These are phyloP conservation scores for Pythium diclinum DNA, from an alignment of 352 stramenopile genomes.

Conservation along the genomic window DNA sequence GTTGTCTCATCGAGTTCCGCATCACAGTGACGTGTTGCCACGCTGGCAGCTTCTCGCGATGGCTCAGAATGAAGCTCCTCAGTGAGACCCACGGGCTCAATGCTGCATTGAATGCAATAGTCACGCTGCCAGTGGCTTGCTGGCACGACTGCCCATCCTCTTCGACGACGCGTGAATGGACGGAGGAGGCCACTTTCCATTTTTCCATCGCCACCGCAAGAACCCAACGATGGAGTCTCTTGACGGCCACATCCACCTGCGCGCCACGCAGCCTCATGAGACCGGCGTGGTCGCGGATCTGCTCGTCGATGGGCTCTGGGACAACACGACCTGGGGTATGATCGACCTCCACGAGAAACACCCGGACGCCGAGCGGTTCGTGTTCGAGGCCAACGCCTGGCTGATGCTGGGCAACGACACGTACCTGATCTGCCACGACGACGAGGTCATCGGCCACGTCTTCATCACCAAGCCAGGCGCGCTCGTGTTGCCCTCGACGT, in stretches of 20 bases:
- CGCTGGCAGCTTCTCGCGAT: too few relatives aligned
- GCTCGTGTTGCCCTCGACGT: neutral
- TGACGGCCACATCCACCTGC: slow-evolving; percentile 13
- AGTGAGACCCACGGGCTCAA: too few relatives aligned
- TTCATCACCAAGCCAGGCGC: slow-evolving; percentile 4
- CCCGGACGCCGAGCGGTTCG: neutral
- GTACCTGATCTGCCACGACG: slow-evolving; percentile 9
- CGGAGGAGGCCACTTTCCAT: too few relatives aligned
- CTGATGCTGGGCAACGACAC: slow-evolving; percentile 5
- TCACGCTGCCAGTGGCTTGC: too few relatives aligned
- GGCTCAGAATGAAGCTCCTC: too few relatives aligned
- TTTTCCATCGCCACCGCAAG: neutral
- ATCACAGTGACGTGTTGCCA: too few relatives aligned
- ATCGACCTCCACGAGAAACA: slow-evolving; percentile 9
- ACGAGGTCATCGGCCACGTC: slow-evolving; percentile 9
- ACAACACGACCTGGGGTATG: slow-evolving; percentile 11
- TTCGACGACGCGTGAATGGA: too few relatives aligned
- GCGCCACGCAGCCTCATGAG: slow-evolving; percentile 16
- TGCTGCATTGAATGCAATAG: too few relatives aligned
- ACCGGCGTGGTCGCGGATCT: slow-evolving; percentile 11
- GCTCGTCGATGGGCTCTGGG: slow-evolving; percentile 14
- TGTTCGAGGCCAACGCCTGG: neutral
- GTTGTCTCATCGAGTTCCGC: too few relatives aligned
- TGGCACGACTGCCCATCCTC: too few relatives aligned
- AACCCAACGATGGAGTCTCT: neutral